phyloP scores from a whole-genome alignment of 306 rosid species.

The Lathyrus aphaca region DNA sequence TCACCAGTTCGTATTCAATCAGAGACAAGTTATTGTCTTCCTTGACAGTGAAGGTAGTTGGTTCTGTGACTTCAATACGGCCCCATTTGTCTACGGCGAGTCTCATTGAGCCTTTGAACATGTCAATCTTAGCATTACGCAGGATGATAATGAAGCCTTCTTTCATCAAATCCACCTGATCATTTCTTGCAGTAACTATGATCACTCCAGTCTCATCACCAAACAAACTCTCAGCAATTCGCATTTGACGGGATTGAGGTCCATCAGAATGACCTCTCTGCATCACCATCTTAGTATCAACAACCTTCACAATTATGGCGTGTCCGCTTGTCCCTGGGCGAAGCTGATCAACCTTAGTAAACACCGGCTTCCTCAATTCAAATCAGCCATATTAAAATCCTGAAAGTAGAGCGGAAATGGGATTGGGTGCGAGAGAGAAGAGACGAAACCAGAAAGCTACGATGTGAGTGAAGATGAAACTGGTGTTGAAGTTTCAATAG shows the following conservation, averaged over 20 bases:
- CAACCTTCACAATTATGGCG: conserved; percentile 67
- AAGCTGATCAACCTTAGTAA: conserved; percentile 88
- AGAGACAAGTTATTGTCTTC: conserved; percentile 73
- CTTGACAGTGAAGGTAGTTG: conserved; percentile 64
- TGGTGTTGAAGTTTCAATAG: no score
- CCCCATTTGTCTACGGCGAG: conserved; percentile 85
- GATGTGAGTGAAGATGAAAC: no score
- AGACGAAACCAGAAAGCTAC: no score
- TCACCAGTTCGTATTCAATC: conserved; percentile 69
- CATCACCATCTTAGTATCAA: conserved; percentile 80
- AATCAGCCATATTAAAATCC: conserved; percentile 68
- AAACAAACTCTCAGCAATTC: conserved; percentile 89
- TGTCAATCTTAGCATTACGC: conserved; percentile 75
- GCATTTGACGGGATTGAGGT: conserved; percentile 93
- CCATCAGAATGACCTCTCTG: conserved; percentile 91
- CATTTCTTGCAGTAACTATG: conserved; percentile 89
- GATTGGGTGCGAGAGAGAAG: no score
- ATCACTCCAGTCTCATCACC: conserved; percentile 95
- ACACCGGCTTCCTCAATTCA: conserved; percentile 92
- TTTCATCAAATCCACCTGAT: conserved; percentile 81
- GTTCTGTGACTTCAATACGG: conserved; percentile 64
- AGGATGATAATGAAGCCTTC: conserved; percentile 60
- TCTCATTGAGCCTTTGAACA: conserved; percentile 79
- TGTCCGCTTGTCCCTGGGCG: conserved; percentile 89
- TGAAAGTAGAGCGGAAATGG: not conserved